Evolutionary conservation across 129 eudicot genomes (phyloP).

Genomic region (Escallonia rubra): DNA sequence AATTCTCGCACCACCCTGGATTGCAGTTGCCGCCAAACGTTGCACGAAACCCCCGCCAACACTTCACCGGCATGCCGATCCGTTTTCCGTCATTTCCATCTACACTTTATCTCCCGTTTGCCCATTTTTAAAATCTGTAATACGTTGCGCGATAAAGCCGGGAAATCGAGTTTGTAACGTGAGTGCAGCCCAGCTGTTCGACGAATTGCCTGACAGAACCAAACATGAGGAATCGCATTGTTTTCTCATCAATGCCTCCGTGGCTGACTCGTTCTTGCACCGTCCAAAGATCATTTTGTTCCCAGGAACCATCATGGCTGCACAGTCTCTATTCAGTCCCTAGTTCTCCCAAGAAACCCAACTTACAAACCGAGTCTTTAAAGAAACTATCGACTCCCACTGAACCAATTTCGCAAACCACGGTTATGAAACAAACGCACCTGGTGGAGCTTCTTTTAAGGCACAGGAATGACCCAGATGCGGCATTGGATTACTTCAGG

Average conservation of each 20-base stretch:
- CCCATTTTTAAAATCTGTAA: too few relatives aligned
- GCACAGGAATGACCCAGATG: slow-evolving; percentile 41
- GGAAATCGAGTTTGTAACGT: too few relatives aligned
- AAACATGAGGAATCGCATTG: slow-evolving; percentile 21
- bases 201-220: too few relatives aligned
- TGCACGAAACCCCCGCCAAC: too few relatives aligned
- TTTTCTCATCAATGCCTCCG: slow-evolving; percentile 4
- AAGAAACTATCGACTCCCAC: neutral
- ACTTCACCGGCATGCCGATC: too few relatives aligned
- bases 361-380: neutral
- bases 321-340: slow-evolving; percentile 7
- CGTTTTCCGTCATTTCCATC: too few relatives aligned
- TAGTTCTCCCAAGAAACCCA: neutral
- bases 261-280: neutral
- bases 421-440: slow-evolving; percentile 22
- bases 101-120: too few relatives aligned
- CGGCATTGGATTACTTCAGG: slow-evolving; percentile 43
- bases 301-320: slow-evolving; percentile 6
- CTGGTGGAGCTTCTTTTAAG: slow-evolving; percentile 34
- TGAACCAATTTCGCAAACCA: slow-evolving; percentile 31
- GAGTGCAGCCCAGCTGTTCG: too few relatives aligned
- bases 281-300: slow-evolving; percentile 1
- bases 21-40: too few relatives aligned
- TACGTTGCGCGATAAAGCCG: too few relatives aligned
- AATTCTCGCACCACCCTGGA: too few relatives aligned